Evolutionary conservation across 176 grass and related monocot genomes (phyloP).

Genomic region (Olyra latifolia): DNA sequence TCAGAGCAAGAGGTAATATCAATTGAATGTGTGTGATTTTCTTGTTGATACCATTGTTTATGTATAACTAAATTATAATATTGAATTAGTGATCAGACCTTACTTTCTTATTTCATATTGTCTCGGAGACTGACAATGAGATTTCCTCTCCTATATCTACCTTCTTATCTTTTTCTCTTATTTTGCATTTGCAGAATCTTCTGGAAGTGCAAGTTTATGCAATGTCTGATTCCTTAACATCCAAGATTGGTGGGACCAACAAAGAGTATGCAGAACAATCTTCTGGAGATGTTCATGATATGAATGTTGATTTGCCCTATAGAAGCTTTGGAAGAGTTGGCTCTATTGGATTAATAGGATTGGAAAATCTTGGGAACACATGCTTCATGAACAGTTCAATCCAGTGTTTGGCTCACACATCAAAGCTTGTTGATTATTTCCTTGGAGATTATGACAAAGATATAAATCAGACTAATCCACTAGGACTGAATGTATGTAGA

Average conservation of each 20-base stretch:
- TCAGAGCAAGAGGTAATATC: constrained; percentile 84
- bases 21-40: constrained; percentile 8
- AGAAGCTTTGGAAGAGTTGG: constrained; percentile 51
- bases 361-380: constrained; percentile 98
- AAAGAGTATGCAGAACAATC: constrained; percentile 34
- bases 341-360: constrained; percentile 71
- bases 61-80: constrained; percentile 2
- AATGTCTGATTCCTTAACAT: constrained; percentile 66
- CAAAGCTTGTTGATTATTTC: constrained; percentile 89
- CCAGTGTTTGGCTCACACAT: constrained; percentile 91
- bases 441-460: constrained; percentile 80
- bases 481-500: constrained; percentile 87
- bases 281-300: constrained; percentile 46
- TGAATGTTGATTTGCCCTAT: constrained; percentile 46
- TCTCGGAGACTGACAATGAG: neutral
- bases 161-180: constrained; percentile 24
- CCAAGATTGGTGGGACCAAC: constrained; percentile 50
- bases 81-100: neutral
- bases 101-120: constrained; percentile 12
- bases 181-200: constrained; percentile 67
- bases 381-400: constrained; percentile 99
- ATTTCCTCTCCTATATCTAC: constrained; percentile 3
- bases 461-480: constrained; percentile 81
- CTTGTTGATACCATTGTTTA: neutral
- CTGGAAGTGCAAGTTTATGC: constrained; percentile 89